Evolutionary conservation across 495 filamentous ascomycete genomes (phyloP), one percentile per base, ranked within the genome.

Genomic region (Penicillium egyptiacum): DNA sequence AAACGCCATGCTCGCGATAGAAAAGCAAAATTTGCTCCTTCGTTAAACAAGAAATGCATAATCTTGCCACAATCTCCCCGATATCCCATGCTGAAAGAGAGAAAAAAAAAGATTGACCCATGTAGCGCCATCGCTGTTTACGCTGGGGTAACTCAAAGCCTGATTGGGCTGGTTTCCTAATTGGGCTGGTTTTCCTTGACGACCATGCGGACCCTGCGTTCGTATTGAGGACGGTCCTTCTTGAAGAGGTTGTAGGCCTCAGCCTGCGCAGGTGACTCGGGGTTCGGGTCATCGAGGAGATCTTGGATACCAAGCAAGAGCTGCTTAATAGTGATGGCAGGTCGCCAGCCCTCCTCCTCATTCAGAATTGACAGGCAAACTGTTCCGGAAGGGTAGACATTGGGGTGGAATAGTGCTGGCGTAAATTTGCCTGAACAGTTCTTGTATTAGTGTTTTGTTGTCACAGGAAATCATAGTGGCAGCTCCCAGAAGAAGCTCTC

Each of bases 331-430:
- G 95, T 99, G 68, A 98, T 99, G 2, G 95, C 92, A 9, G 94
- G 94, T 69, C 92, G 91, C 94, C 95, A 99, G 9, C 89, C 94
- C 67, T 99, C 94, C 59, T 99, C 94, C 70, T 99, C 95, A 73
- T 99, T 99, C 55, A 99, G 73, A 63, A 99, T 99, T 16, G 91
- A 96, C 12, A 99, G 83, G 70, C 94, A 99, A 50, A 99, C 95
- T 19, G 94, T 98, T 54, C 94, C 95, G 2, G 93, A 97, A 1
- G 94, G 94, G 70, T 99, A 99, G 65, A 99, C 95, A 67, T 99
- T 99, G 0, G 94, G 94, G 69, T 99, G 94, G 79, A 98, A 99
- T 14, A 99, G 87, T 3, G 94, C 92, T 7, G 94, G 94, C 1
- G 86, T 81, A 65, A 99, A 99, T 84, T 96, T 96, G 86, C 93